Base-by-base conservation (phyloP, 805 yeast species). In the Saturnispora saitoi region DNA sequence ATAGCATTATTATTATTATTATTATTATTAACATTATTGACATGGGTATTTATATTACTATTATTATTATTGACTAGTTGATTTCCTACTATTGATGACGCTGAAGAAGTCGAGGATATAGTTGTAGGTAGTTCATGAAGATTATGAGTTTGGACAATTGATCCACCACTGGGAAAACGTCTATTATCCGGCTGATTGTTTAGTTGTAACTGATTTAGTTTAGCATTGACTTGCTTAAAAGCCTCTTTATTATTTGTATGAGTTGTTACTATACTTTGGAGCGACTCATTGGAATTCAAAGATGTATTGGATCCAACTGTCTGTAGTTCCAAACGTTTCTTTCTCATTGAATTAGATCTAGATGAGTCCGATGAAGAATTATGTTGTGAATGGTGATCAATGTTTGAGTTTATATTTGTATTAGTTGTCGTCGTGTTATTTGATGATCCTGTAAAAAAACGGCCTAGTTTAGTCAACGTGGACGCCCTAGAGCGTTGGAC, bases 171-270 rank as follows among this genome's bases (percentile, higher is more conserved):
- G 2, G 22, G 38, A 34, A 34, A 34, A 34, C 43, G 20, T 41
- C 29, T 20, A 11, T 14, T 9, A 4, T 43, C 28, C 22, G 31
- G 34, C 7, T 15, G 32, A 30, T 41, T 37, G 10, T 37, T 41
- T 8, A 30, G 24, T 32, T 43, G 46, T 14, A 43, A 26, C 15
- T 43, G 39, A 9, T 43, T 43, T 15, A 43, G 34, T 43, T 43
- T 43, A 11, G 40, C 46, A 28, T 34, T 43, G 8, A 43, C 22
- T 28, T 43, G 46, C 30, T 42, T 42, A n/a, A 42, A 20, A 22
- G 29, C 12, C 1, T 42, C 45, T 39, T 42, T 42, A 32, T 42
- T 42, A 42, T 32, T 29, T 8, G 29, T 20, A 3, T 37, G 34
- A 28, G 20, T 17, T n/a, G 22, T 20, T 34, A 22, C 26, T 17